A percentile compares a stretch with the other conserved stretches of the same genome.
phyloP scores from a whole-genome alignment of 768 basidiomycete genomes.

The Boletus rufocinnamomeus region DNA sequence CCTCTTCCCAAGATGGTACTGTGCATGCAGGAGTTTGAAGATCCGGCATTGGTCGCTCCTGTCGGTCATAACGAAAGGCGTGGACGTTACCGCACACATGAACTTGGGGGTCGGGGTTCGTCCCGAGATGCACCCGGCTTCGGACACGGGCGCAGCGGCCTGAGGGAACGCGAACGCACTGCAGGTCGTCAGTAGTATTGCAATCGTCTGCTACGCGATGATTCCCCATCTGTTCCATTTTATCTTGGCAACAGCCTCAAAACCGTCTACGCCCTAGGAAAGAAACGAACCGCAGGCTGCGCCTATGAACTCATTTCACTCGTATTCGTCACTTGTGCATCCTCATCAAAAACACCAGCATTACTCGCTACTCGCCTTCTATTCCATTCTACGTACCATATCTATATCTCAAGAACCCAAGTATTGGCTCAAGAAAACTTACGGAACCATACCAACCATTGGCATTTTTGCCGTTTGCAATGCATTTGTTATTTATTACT shows the following conservation, averaged over 20 bases:
- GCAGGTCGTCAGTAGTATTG: slow-evolving; percentile 29
- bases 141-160: slow-evolving; percentile 65
- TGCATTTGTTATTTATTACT: slow-evolving; percentile 38
- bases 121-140: slow-evolving; percentile 58
- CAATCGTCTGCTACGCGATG: slow-evolving; percentile 3
- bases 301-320: slow-evolving; percentile 25
- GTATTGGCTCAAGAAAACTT: slow-evolving; percentile 33
- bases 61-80: slow-evolving; percentile 37
- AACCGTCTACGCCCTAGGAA: slow-evolving; percentile 14
- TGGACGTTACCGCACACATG: slow-evolving; percentile 57
- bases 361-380: slow-evolving; percentile 29
- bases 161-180: slow-evolving; percentile 46
- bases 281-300: slow-evolving; percentile 25
- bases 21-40: slow-evolving; percentile 37
- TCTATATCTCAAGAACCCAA: slow-evolving; percentile 39
- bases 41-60: slow-evolving; percentile 30
- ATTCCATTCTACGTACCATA: slow-evolving; percentile 37
- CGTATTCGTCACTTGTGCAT: slow-evolving; percentile 21
- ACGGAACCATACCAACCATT: slow-evolving; percentile 37
- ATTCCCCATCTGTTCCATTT: neutral
- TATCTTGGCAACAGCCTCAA: slow-evolving; percentile 13
- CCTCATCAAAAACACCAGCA: slow-evolving; percentile 32
- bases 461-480: slow-evolving; percentile 29
- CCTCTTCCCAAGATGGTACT: slow-evolving; percentile 53
- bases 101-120: slow-evolving; percentile 47